Evolutionary conservation across 768 basidiomycete genomes (phyloP).

Genomic region (Candolleomyces efflorescens): DNA sequence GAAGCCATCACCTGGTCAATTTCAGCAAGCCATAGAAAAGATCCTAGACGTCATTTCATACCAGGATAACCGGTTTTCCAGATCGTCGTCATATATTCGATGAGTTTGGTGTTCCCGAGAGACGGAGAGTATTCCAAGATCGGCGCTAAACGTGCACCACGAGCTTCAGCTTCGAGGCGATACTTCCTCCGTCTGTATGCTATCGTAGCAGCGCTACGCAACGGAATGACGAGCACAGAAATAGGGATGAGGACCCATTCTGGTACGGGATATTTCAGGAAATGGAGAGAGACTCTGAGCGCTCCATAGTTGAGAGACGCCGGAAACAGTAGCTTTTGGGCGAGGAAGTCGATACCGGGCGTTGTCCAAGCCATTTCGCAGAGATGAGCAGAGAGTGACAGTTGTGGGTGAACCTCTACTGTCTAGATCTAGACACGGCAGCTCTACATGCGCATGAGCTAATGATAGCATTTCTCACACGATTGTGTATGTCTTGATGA

Average conservation of each 20-base stretch:
- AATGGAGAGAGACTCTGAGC: neutral
- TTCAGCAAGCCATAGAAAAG: neutral
- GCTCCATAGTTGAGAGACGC: slow-evolving; percentile 1
- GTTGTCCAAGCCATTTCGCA: slow-evolving; percentile 17
- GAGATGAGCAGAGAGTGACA: slow-evolving; percentile 20
- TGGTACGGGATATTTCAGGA: neutral
- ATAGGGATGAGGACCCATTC: slow-evolving; percentile 2
- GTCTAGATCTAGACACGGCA: too few relatives aligned
- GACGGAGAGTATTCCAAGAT: slow-evolving; percentile 30
- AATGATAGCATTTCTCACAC: too few relatives aligned
- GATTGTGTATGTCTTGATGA: too few relatives aligned
- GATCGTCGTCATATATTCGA: slow-evolving; percentile 31
- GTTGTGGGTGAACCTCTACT: neutral
- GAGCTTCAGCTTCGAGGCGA: slow-evolving; percentile 32
- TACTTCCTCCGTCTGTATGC: slow-evolving; percentile 21
- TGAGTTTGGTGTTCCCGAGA: slow-evolving; percentile 43
- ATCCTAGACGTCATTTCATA: slow-evolving; percentile 17
- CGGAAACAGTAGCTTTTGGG: slow-evolving; percentile 5
- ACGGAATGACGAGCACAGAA: slow-evolving; percentile 4
- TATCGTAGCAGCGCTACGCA: neutral
- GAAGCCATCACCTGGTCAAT: slow-evolving; percentile 38
- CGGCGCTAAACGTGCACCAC: slow-evolving; percentile 45
- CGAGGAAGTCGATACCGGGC: slow-evolving; percentile 33
- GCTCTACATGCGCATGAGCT: too few relatives aligned
- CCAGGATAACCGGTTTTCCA: slow-evolving; percentile 48